Evolutionary conservation across 306 rosid species (phyloP).

Genomic region (Dalbergia oliveri): DNA sequence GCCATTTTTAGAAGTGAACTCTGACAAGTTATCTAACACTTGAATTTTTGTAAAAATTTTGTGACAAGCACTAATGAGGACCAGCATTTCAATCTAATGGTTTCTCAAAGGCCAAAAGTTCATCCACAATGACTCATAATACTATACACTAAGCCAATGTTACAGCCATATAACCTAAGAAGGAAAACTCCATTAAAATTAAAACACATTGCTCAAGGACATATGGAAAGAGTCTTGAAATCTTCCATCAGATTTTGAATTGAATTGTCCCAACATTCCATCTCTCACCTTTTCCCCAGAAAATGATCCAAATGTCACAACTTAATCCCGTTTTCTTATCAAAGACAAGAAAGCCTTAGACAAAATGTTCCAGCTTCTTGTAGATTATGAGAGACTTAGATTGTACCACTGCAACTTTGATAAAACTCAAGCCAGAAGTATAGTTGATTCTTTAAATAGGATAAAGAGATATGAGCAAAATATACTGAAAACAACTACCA

Average conservation of each 20-base stretch:
- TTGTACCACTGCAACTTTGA: too few relatives aligned
- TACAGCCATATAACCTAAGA: constrained; percentile 13
- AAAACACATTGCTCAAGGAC: too few relatives aligned
- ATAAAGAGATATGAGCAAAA: too few relatives aligned
- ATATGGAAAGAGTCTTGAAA: neutral
- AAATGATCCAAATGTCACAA: constrained; percentile 20
- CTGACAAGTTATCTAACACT: constrained; percentile 1
- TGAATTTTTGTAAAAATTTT: neutral
- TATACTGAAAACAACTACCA: too few relatives aligned
- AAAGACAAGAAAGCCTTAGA: neutral
- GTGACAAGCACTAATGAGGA: neutral
- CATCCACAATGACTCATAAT: neutral
- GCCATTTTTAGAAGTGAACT: neutral
- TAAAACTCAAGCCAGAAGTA: too few relatives aligned
- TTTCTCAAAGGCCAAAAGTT: constrained; percentile 36
- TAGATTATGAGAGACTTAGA: neutral
- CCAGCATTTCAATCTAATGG: constrained; percentile 7
- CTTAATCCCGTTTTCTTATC: neutral
- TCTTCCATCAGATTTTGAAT: constrained; percentile 22
- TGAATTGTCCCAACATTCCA: constrained; percentile 2
- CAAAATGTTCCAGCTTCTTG: constrained; percentile 33
- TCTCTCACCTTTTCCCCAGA: neutral
- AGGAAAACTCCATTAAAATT: neutral
- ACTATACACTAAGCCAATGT: neutral
- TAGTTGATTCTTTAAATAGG: too few relatives aligned